Conservation (phyloP, 257 asterid species). For the Penstemon barbatus region DNA sequence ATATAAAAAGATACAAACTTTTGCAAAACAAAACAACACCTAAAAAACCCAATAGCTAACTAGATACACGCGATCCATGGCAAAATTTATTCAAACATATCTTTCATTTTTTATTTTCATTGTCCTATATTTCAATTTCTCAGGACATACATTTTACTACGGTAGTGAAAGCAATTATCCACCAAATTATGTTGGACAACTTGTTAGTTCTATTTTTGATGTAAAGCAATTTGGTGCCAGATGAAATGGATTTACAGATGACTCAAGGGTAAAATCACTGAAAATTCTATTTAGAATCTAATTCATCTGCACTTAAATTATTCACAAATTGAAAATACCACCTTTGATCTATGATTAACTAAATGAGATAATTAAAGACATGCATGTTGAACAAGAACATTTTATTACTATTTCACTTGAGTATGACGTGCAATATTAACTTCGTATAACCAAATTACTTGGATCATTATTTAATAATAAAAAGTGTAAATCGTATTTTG, state of each 20-base stretch:
- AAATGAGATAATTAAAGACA: too few species aligned
- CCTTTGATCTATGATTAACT: not conserved
- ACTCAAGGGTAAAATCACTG: constrained; percentile 11
- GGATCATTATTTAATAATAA: too few species aligned
- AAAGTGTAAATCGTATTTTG: too few species aligned
- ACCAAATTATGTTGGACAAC: not conserved
- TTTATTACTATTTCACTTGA: not conserved
- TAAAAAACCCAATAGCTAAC: constrained; percentile 6
- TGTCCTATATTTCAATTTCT: constrained; percentile 1
- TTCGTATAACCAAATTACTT: too few species aligned
- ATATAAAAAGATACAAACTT: too few species aligned
- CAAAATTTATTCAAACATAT: not conserved
- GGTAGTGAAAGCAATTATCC: not conserved
- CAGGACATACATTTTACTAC: constrained; percentile 1
- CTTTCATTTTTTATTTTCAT: constrained; percentile 2
- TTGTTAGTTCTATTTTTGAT: not conserved
- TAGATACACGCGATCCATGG: too few species aligned
- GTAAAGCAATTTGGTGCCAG: constrained; percentile 26
- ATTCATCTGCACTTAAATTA: too few species aligned
- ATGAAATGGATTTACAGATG: constrained; percentile 30
- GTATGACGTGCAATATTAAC: too few species aligned
- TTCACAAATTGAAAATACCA: not conserved
- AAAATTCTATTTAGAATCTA: too few species aligned
- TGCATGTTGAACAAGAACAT: too few species aligned
- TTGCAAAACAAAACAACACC: not conserved